Base-by-base conservation (phyloP, 23 red algal species). In the Gracilaria caudata region DNA sequence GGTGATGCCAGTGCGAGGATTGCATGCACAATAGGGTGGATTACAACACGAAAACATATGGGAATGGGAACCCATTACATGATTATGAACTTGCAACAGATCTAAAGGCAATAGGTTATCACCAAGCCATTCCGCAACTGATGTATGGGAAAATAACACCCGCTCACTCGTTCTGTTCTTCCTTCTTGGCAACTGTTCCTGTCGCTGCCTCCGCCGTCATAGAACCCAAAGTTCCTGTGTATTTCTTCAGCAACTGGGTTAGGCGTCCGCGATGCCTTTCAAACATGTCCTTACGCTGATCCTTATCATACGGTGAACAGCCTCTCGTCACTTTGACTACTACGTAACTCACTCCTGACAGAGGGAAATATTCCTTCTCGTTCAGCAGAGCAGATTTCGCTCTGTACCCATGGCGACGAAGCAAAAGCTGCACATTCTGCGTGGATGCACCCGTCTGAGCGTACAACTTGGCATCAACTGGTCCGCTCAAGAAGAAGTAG, bases 351-450 rank as follows among this genome's bases (percentile, higher is more conserved):
- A 86, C 65, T 11, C 82, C 82, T 5, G 82, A 38, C 19, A 86
- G 46, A 29, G 82, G 82, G 38, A 86, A 86, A 44, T 68, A 86
- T 63, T 86, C 82, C 46, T 86, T 86, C 65, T 86, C 82, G 45
- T 75, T 75, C 25, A 40, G 20, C 0, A 12, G 19, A n/a, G 64
- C 82, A 33, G 29, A 24, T 10, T 43, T 17, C 43, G 39, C 21
- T 32, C 64, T 32, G 33, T 86, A 86, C 8, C 65, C 65, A 30
- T 73, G 65, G 0, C 64, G 28, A n/a, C 43, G 29, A 9, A 86
- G 36, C 7, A 86, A 35, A 4, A 86, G 33, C 40, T 44, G 64
- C 0, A 86, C 82, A 33, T 72, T 86, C 29, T 86, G 82, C 43
- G 82, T 68, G 21, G 82, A 86, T 57, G 82, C 61, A 32, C 51